Base-by-base conservation (phyloP, 1,284 basidiomycete species). In the Microstroma glucosiphilum region DNA sequence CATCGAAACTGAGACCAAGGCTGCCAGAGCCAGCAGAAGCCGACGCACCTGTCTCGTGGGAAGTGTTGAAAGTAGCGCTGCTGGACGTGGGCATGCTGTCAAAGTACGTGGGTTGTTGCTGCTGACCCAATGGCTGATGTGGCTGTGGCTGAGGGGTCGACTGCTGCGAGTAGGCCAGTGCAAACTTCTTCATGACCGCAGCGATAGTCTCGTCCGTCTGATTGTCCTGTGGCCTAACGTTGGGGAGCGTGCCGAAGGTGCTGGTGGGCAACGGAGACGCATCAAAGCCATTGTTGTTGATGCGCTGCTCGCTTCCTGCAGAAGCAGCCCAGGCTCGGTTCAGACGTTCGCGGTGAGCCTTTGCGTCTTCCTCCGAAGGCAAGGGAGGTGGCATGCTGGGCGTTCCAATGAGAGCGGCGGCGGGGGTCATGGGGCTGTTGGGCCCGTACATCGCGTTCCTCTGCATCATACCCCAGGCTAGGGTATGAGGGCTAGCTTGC, bases 391-490 rank as follows among this genome's bases (percentile, higher is more conserved):
- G 73, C 53, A 71, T 68, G 37, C 60, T 49, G 51, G 63, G 66
- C 37, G 65, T 61, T 23, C 51, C 57, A 40, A 64, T 53, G 25
- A 66, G 49, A 7, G 49, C 63, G 21, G 56, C 56, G 59, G 63
- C 57, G 61, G 74, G 73, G 15, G 72, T 68, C 67, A 68, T 69
- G 0, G 72, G 73, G 25, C 71, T 74, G 60, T 74, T 66, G 7
- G 73, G 73, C 19, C 71, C 73, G 56, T 67, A 65, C 64, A 73
- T 66, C 13, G 66, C 71, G 7, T 69, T 63, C 58, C 73, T 71
- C 65, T 75, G 73, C 51, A 75, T 71, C 62, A 64, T 23, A n/a
- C 69, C 73, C 69, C 72, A 75, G 2, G 69, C 68, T 17, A 25
- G 26, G n/a, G 63, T 19, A 56, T 63, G 63, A 40, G 58, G 63